These are phyloP conservation scores for Jatropha podagrica DNA, from an alignment of 441 rosid genomes.

Conservation along the genomic window DNA sequence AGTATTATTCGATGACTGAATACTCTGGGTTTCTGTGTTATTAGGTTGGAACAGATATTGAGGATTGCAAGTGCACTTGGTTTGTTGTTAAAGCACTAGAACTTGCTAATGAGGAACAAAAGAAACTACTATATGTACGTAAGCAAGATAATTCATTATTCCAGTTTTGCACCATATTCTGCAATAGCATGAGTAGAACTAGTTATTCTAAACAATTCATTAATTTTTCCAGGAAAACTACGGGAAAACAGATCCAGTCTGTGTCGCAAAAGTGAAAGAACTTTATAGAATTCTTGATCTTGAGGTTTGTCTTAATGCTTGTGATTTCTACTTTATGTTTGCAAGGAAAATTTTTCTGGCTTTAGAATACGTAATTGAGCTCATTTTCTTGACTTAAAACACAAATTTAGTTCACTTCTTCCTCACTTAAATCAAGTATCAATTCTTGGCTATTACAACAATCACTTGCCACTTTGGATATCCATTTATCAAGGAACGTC, in stretches of 20 bases:
- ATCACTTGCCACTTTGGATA: too few species aligned
- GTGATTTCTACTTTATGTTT: neutral
- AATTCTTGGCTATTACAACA: too few species aligned
- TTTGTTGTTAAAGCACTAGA: conserved; percentile 59
- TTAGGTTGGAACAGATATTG: conserved; percentile 61
- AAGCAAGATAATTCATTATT: conserved; percentile 15
- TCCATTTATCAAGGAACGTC: too few species aligned
- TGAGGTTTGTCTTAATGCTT: conserved; percentile 37
- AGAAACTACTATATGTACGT: conserved; percentile 40
- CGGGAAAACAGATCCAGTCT: conserved; percentile 42
- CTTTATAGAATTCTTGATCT: conserved; percentile 44
- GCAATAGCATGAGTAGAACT: neutral
- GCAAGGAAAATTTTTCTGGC: too few species aligned
- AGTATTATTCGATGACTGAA: neutral
- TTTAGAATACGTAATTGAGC: too few species aligned
- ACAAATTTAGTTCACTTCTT: too few species aligned
- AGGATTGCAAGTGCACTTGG: conserved; percentile 65
- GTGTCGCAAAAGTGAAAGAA: conserved; percentile 50
- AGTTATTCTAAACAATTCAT: neutral
- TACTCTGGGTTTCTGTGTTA: neutral
- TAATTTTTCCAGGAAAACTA: conserved; percentile 48
- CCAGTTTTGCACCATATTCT: neutral
- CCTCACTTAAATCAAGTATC: too few species aligned
- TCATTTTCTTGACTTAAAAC: too few species aligned
- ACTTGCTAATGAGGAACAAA: conserved; percentile 46